A percentile compares a stretch with the other conserved stretches of the same genome.
Conservation (phyloP, 805 yeast species). For the Nakazawaea wickerhamii region DNA sequence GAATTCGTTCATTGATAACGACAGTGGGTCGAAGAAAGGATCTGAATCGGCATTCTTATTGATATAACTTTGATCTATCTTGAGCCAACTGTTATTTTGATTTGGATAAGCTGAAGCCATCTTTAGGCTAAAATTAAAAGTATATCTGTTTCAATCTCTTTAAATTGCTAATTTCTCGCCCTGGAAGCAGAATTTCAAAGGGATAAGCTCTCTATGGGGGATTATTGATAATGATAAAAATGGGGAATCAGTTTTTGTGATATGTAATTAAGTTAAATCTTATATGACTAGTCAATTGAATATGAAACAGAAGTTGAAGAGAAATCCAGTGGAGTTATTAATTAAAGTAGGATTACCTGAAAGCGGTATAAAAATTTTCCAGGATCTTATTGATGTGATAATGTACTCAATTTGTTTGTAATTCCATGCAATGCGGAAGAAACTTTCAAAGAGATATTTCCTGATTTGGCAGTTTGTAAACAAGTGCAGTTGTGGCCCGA, state of each 20-base stretch:
- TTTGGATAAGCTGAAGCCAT: conserved; percentile 8
- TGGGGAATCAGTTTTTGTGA: too few relatives aligned
- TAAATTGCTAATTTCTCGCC: too few relatives aligned
- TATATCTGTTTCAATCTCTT: too few relatives aligned
- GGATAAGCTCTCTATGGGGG: too few relatives aligned
- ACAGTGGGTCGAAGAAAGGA: conserved; percentile 23
- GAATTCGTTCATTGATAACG: conserved; percentile 27
- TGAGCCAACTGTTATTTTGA: conserved; percentile 2
- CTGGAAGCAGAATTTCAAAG: neutral
- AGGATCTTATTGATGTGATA: conserved; percentile 1
- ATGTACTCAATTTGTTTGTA: neutral
- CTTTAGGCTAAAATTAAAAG: neutral
- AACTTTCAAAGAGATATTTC: conserved; percentile 13
- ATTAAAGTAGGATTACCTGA: neutral
- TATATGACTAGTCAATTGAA: neutral
- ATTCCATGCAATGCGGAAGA: conserved; percentile 6
- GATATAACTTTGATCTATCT: neutral
- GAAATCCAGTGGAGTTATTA: neutral
- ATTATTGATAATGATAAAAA: too few relatives aligned
- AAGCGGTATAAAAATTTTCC: conserved; percentile 7
- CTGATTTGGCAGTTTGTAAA: conserved; percentile 23
- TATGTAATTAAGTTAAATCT: too few relatives aligned
- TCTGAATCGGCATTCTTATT: conserved; percentile 8
- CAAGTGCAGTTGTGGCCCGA: conserved; percentile 16
- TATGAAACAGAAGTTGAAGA: neutral